phyloP scores from a whole-genome alignment of 2,329 filamentous ascomycete genomes.

The Pyrenophora graminea region DNA sequence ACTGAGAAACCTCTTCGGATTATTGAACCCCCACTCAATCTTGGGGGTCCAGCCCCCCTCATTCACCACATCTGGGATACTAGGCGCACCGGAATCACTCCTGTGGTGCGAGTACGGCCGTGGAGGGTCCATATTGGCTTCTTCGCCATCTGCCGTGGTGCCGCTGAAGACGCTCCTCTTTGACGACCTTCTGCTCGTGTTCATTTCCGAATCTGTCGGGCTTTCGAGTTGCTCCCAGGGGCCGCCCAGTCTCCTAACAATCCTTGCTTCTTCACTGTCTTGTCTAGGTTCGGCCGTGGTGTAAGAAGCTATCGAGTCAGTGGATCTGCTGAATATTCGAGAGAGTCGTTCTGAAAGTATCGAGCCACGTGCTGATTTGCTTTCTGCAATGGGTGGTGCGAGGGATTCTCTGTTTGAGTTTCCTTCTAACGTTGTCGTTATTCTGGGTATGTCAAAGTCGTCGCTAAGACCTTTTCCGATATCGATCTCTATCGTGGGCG shows the following conservation, averaged over 20 bases:
- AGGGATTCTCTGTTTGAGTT: conserved; percentile 5
- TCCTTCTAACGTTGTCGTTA: not conserved
- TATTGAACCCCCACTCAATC: conserved; percentile 26
- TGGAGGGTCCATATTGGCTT: not conserved
- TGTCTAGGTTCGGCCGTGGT: conserved; percentile 17
- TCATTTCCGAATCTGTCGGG: conserved; percentile 11
- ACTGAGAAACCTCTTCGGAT: conserved; percentile 23
- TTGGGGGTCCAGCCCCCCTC: conserved; percentile 25
- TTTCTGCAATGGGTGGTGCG: not conserved
- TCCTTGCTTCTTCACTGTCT: conserved; percentile 25
- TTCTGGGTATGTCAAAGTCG: not conserved
- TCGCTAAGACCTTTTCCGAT: conserved; percentile 3
- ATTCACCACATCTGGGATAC: conserved; percentile 22
- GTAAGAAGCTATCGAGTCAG: not conserved
- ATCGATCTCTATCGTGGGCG: conserved; percentile 10
- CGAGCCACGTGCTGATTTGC: conserved; percentile 8
- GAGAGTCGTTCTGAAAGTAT: conserved; percentile 13
- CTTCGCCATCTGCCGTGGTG: not conserved
- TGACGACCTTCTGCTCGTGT: not conserved
- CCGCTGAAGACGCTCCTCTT: conserved; percentile 10
- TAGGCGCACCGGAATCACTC: conserved; percentile 19
- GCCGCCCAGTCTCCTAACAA: conserved; percentile 26
- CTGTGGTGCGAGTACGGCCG: conserved; percentile 1
- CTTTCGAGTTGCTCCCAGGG: conserved; percentile 21
- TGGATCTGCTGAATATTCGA: conserved; percentile 7